Conservation (phyloP, 352 stramenopile species). For the Globisporangium canariense region DNA sequence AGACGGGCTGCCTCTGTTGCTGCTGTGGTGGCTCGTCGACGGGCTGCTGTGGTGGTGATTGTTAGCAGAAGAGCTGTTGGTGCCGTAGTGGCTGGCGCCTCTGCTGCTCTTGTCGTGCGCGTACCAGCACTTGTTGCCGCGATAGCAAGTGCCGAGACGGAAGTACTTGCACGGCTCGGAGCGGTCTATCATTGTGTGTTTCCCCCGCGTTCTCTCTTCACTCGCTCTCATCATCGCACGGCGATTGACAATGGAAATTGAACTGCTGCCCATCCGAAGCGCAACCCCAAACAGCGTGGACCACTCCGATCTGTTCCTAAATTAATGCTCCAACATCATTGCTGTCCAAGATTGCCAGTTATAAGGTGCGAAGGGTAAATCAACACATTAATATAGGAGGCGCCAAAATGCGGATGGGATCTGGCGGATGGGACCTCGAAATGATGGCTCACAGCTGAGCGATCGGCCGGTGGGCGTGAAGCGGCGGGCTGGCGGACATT, state of each 20-base stretch:
- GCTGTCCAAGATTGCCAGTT: too few species aligned
- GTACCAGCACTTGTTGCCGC: constrained; percentile 13
- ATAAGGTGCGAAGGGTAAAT: background rate
- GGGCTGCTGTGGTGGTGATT: background rate
- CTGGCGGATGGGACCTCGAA: background rate
- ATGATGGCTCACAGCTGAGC: background rate
- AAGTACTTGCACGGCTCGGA: constrained; percentile 11
- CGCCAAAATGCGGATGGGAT: background rate
- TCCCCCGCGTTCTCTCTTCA: constrained; percentile 1
- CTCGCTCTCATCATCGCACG: background rate
- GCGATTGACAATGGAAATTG: background rate
- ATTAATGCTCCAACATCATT: background rate
- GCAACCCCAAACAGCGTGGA: background rate
- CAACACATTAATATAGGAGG: background rate
- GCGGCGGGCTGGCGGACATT: background rate
- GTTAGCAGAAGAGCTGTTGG: background rate
- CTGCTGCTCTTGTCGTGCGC: constrained; percentile 6
- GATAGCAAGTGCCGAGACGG: constrained; percentile 1
- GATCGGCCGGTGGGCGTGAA: background rate
- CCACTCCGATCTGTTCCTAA: background rate
- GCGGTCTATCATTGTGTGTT: background rate
- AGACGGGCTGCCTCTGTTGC: background rate
- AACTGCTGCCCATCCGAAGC: background rate
- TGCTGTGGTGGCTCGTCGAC: constrained; percentile 1
- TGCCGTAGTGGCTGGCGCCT: background rate